A percentile compares a stretch with the other conserved stretches of the same genome.
Evolutionary conservation across 164 flowering plant species (phyloP).

Genomic region (Annona squamosa): DNA sequence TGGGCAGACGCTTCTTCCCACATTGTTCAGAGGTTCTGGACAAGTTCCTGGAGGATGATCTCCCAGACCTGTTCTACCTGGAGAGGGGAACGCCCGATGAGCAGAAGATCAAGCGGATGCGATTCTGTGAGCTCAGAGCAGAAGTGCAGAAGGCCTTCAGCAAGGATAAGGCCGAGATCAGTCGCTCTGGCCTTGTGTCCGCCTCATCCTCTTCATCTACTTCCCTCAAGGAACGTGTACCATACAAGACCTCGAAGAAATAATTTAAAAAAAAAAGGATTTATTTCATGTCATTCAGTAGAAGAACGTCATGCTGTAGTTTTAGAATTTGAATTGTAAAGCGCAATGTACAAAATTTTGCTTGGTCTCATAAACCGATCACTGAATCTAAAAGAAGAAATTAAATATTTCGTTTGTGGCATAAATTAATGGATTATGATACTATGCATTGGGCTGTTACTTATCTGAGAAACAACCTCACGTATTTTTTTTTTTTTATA

Average conservation of each 20-base stretch:
- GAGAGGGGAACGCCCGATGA: constrained; percentile 53
- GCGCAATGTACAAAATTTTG: too few relatives aligned
- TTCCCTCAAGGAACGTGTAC: constrained; percentile 3
- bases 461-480: too few relatives aligned
- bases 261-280: background rate
- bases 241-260: background rate
- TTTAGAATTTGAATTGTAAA: too few relatives aligned
- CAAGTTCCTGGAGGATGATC: constrained; percentile 59
- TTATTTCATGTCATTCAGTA: too few relatives aligned
- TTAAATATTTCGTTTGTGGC: too few relatives aligned
- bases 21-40: constrained; percentile 56
- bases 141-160: constrained; percentile 52
- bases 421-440: too few relatives aligned
- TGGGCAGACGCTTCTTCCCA: constrained; percentile 55
- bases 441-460: too few relatives aligned
- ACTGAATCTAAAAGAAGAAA: too few relatives aligned
- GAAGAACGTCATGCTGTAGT: too few relatives aligned
- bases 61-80: constrained; percentile 36
- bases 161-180: constrained; percentile 49
- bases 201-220: constrained; percentile 30
- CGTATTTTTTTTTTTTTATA: too few relatives aligned
- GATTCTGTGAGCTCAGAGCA: constrained; percentile 51
- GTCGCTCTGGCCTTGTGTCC: constrained; percentile 23
- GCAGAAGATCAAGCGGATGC: constrained; percentile 36
- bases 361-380: too few relatives aligned